Percentiles rank a stretch among this genome's conserved stretches.
phyloP scores from a whole-genome alignment of 2,329 filamentous ascomycete species.

The Penicillium sp. region DNA sequence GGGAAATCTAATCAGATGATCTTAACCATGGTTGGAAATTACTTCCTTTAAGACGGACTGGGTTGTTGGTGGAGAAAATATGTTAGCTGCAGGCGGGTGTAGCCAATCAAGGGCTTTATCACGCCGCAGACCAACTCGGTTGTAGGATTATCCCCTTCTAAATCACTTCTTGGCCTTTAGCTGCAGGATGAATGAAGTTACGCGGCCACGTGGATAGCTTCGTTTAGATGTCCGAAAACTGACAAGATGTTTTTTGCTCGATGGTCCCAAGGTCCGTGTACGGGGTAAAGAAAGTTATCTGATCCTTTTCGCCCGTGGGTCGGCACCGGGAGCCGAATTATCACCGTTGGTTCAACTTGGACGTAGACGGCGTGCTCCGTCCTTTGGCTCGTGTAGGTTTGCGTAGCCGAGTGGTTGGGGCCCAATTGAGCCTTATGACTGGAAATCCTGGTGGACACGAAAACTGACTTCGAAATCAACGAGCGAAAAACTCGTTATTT shows the following conservation, averaged over 20 bases:
- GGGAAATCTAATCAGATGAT: conserved; percentile 5
- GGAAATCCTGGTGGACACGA: neutral
- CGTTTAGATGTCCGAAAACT: neutral
- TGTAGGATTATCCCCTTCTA: neutral
- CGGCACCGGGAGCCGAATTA: neutral
- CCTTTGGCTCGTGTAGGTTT: neutral
- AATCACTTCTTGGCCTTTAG: neutral
- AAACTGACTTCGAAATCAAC: neutral
- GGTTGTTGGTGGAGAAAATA: neutral
- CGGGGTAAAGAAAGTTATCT: neutral
- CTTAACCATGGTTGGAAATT: conserved; percentile 1
- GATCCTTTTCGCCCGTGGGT: neutral
- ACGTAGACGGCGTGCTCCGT: neutral
- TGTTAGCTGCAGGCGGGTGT: neutral
- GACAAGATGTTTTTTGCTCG: neutral
- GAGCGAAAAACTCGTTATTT: neutral
- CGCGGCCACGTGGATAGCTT: neutral
- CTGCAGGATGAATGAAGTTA: neutral
- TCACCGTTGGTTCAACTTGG: neutral
- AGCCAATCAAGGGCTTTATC: neutral
- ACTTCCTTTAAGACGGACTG: neutral
- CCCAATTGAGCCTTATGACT: neutral
- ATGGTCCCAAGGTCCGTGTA: neutral
- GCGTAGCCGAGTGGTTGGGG: neutral
- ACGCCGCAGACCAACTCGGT: neutral